Evolutionary conservation across 2,329 filamentous ascomycete species (phyloP).

Genomic region (Fusarium drepaniforme): DNA sequence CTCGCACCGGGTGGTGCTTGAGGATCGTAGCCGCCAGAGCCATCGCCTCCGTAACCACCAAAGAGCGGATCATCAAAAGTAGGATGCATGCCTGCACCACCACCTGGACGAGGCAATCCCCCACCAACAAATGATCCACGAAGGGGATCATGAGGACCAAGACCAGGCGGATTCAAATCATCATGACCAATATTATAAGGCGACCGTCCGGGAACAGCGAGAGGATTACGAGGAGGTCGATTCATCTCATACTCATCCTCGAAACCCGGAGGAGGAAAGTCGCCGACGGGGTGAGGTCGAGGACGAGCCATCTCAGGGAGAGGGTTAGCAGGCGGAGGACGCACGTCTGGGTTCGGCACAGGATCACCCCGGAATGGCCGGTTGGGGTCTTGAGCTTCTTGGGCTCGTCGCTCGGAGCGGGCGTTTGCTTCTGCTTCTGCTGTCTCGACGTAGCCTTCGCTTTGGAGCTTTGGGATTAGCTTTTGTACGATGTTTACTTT

Average conservation of each 20-base stretch:
- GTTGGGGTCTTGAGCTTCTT: conserved; percentile 52
- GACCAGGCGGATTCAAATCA: conserved; percentile 87
- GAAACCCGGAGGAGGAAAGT: conserved; percentile 89
- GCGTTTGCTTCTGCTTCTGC: conserved; percentile 58
- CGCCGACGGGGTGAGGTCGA: conserved; percentile 74
- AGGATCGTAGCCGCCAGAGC: conserved; percentile 62
- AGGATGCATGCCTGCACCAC: conserved; percentile 90
- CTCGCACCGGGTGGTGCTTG: conserved; percentile 88
- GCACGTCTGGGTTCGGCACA: conserved; percentile 67
- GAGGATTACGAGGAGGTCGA: conserved; percentile 60
- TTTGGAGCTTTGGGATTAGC: conserved; percentile 80
- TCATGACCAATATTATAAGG: conserved; percentile 83
- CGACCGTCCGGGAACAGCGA: conserved; percentile 58
- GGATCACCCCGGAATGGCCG: conserved; percentile 57
- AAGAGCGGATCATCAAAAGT: conserved; percentile 95
- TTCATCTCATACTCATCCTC: conserved; percentile 93
- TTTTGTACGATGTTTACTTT: conserved; percentile 87
- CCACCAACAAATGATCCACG: conserved; percentile 74
- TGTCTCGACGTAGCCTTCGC: conserved; percentile 81
- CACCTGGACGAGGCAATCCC: conserved; percentile 68
- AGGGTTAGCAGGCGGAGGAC: conserved; percentile 75
- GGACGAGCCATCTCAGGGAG: conserved; percentile 67
- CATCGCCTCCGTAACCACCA: conserved; percentile 55
- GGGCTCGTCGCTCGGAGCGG: conserved; percentile 54
- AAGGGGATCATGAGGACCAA: conserved; percentile 88